Conservation (phyloP, 2,329 filamentous ascomycete genomes). For the Diaporthe ilicicola region DNA sequence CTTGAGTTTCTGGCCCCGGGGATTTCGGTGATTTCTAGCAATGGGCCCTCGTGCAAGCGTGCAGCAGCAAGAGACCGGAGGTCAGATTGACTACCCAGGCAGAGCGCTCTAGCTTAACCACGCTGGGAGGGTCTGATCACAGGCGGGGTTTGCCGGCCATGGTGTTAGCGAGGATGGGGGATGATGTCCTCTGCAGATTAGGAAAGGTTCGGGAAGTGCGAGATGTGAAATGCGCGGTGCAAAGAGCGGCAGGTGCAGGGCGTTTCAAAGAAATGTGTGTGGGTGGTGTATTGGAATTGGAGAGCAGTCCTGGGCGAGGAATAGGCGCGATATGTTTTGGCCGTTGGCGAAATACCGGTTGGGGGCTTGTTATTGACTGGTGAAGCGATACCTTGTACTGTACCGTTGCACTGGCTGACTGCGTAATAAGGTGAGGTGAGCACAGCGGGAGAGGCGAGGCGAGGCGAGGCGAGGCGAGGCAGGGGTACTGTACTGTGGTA, state of each 20-base stretch:
- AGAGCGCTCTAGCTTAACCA: conserved; percentile 26
- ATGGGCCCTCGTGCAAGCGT: not conserved
- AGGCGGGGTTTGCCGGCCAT: conserved; percentile 32
- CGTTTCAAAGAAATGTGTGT: not conserved
- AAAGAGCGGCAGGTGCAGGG: not conserved
- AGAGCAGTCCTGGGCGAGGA: not conserved
- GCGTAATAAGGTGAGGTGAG: conserved; percentile 11
- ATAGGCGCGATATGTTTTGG: conserved; percentile 9
- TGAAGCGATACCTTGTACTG: not conserved
- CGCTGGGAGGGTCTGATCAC: conserved; percentile 25
- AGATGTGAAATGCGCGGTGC: no score
- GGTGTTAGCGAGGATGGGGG: conserved; percentile 11
- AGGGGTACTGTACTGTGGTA: not conserved
- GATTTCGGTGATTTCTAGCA: conserved; percentile 7
- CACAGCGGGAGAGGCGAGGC: not conserved
- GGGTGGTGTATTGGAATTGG: not conserved
- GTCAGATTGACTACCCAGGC: conserved; percentile 8
- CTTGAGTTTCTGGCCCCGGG: not conserved
- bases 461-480: not conserved
- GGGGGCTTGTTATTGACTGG: conserved; percentile 21
- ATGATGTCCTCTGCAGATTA: conserved; percentile 5
- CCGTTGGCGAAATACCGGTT: conserved; percentile 23
- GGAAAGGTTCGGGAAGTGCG: not conserved
- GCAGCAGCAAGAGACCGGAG: not conserved
- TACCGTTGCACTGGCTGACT: not conserved